Percentiles rank a stretch among this genome's conserved stretches.
Conservation (phyloP, 2,329 filamentous ascomycete species). For the Verticillium tricorpus region DNA sequence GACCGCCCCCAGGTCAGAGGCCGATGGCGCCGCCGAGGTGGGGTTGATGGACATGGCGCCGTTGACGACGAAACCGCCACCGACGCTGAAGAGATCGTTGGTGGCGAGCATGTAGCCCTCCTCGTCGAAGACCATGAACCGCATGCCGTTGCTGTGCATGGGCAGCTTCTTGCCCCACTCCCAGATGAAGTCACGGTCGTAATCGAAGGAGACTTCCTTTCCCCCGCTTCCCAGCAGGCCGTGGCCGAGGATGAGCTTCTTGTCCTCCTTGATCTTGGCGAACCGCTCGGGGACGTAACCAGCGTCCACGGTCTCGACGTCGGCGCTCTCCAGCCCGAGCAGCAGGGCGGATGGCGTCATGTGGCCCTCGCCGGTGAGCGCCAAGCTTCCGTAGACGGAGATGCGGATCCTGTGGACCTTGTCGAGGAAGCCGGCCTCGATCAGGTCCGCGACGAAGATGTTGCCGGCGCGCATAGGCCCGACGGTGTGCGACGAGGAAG, state of each 20-base stretch:
- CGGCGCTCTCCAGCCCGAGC: slow-evolving; percentile 42
- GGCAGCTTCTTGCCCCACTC: slow-evolving; percentile 48
- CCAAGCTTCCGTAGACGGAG: slow-evolving; percentile 44
- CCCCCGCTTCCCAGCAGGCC: slow-evolving; percentile 33
- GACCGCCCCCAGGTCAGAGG: slow-evolving; percentile 8
- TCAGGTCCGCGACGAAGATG: slow-evolving; percentile 44
- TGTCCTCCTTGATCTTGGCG: slow-evolving; percentile 37
- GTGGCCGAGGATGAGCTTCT: slow-evolving; percentile 38
- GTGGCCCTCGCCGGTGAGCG: slow-evolving; percentile 45
- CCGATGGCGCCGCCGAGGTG: slow-evolving; percentile 10
- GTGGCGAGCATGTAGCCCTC: slow-evolving; percentile 41
- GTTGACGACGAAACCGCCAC: slow-evolving; percentile 48
- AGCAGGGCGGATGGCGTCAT: slow-evolving; percentile 47
- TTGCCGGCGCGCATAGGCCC: slow-evolving; percentile 48
- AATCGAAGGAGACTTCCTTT: slow-evolving; percentile 44
- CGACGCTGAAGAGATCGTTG: slow-evolving; percentile 47
- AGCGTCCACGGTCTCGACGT: slow-evolving; percentile 46
- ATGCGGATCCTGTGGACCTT: slow-evolving; percentile 43
- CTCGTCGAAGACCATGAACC: slow-evolving; percentile 43
- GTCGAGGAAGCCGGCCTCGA: slow-evolving; percentile 38
- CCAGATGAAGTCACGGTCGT: slow-evolving; percentile 44
- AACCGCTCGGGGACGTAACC: slow-evolving; percentile 42
- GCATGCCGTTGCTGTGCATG: slow-evolving; percentile 48
- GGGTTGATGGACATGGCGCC: slow-evolving; percentile 40
- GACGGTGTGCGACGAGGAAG: slow-evolving; percentile 47